Base-by-base conservation (phyloP, 2,329 filamentous ascomycete genomes). In the Aspergillus amoenus region DNA sequence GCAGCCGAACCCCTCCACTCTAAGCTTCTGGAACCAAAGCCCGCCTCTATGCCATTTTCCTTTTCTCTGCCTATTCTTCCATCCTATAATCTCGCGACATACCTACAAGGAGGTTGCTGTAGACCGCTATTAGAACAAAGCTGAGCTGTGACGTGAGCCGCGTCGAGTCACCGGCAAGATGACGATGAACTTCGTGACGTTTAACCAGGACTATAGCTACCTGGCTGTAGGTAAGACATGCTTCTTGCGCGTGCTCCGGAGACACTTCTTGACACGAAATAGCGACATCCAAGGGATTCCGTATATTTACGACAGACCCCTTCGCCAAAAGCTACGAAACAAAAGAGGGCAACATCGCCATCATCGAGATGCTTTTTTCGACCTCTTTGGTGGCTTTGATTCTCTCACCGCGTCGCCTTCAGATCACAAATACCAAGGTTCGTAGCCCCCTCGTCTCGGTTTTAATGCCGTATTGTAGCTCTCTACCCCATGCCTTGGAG, bases 141-240 rank as follows among this genome's bases (percentile, higher is more conserved):
- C 27, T 30, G 27, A 40, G 30, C 32, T n/a, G 52, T 44, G 40
- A 37, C 15, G 54, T 37, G 49, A 37, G 42, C 55, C 43, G 51
- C 39, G 50, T 55, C 57, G 56, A 51, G 52, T 62, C 55, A 50
- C 47, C 30, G 41, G 17, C 62, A 82, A 72, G 59, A 91, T 91
- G 87, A 78, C 87, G 48, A 91, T 97, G 81, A 99, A 99, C 78
- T 99, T 96, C 78, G 91, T 99, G 69, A 97, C 93, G 42, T 99
- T 97, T 78, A 99, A 99, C 78, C 94, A 99, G 81, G 94, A 99
- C 81, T 92, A 96, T 80, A 96, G 90, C 83, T 93, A 93, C 76
- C 83, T 99, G 64, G 93, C 93, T 79, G 93, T 99, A 67, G 93
- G 91, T 92, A 81, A 71, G 88, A 46, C 13, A 32, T 50, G 39